These are phyloP conservation scores for Aspergillus pseudoterreus DNA, from an alignment of 2,329 filamentous ascomycete species.

Conservation along the genomic window DNA sequence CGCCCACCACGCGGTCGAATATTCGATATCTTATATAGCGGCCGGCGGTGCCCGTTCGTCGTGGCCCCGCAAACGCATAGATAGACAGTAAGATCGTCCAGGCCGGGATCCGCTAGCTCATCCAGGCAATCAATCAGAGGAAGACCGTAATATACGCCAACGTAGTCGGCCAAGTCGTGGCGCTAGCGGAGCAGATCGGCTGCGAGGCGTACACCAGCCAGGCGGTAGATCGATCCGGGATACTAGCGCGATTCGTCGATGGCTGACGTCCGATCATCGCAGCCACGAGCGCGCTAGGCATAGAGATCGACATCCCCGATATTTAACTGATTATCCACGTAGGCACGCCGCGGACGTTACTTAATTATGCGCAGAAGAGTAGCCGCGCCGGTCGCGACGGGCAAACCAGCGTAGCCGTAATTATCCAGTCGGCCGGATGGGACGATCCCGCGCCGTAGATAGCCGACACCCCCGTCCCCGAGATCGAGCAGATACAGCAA, in stretches of 20 bases:
- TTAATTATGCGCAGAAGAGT: conserved; percentile 9
- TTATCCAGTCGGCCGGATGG: conserved; percentile 3
- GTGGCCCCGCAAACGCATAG: not conserved
- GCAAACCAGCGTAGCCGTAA: conserved; percentile 3
- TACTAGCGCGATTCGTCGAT: not conserved
- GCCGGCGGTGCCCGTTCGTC: not conserved
- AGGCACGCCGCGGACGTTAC: not conserved
- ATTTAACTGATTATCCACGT: conserved; percentile 11
- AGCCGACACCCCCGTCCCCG: not conserved
- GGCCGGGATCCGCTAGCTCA: not conserved
- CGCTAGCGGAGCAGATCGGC: not conserved
- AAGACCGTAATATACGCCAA: conserved; percentile 1
- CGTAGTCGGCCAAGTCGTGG: not conserved
- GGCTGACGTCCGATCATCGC: not conserved
- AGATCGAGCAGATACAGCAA: not conserved
- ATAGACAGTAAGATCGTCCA: not conserved
- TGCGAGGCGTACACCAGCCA: conserved; percentile 3
- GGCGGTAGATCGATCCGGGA: not conserved
- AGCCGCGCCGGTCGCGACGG: conserved; percentile 1
- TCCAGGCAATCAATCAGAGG: fast-evolving
- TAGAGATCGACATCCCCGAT: conserved; percentile 10
- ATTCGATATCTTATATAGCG: conserved; percentile 5
- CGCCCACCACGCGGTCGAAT: conserved; percentile 1
- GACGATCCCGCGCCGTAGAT: not conserved
- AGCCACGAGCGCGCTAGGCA: conserved; percentile 3